Evolutionary conservation across 2,329 filamentous ascomycete genomes (phyloP).

Genomic region (Fusarium stilboides): DNA sequence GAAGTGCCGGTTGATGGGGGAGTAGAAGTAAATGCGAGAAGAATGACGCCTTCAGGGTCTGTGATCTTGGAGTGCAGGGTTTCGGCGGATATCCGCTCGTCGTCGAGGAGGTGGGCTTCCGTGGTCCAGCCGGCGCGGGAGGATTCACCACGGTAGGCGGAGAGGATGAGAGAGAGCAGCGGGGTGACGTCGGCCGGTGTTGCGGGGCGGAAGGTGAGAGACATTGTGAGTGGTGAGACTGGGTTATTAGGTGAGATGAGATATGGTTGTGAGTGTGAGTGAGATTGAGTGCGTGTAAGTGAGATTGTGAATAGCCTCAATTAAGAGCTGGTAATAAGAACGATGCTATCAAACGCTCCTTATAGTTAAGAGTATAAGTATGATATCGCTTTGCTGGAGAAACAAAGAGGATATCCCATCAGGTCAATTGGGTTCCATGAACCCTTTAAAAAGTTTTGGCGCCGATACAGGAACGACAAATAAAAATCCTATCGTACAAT

Average conservation of each 20-base stretch:
- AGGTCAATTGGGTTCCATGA: slow-evolving; percentile 4
- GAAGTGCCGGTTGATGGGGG: slow-evolving; percentile 18
- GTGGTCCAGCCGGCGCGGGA: slow-evolving; percentile 63
- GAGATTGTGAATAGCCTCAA: neutral
- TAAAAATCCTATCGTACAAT: neutral
- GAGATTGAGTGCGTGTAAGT: neutral
- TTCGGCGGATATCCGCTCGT: slow-evolving; percentile 59
- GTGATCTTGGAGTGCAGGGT: slow-evolving; percentile 59
- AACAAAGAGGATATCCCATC: neutral
- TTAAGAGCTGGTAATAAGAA: neutral
- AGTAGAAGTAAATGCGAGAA: slow-evolving; percentile 52
- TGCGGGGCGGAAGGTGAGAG: slow-evolving; percentile 47
- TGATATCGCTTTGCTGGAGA: neutral
- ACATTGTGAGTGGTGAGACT: slow-evolving; percentile 25
- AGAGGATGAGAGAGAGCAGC: slow-evolving; percentile 58
- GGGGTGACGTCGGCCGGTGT: slow-evolving; percentile 51
- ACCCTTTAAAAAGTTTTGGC: slow-evolving; percentile 6
- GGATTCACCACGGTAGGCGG: slow-evolving; percentile 61
- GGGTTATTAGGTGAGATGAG: neutral
- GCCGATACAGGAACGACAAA: slow-evolving; percentile 27
- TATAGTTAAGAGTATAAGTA: too few relatives aligned
- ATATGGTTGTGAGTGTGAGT: neutral
- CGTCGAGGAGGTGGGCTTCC: slow-evolving; percentile 61
- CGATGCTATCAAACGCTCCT: too few relatives aligned
- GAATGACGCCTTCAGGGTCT: slow-evolving; percentile 54